Evolutionary conservation across 768 basidiomycete species (phyloP).

Genomic region (Leccinellum albellum): DNA sequence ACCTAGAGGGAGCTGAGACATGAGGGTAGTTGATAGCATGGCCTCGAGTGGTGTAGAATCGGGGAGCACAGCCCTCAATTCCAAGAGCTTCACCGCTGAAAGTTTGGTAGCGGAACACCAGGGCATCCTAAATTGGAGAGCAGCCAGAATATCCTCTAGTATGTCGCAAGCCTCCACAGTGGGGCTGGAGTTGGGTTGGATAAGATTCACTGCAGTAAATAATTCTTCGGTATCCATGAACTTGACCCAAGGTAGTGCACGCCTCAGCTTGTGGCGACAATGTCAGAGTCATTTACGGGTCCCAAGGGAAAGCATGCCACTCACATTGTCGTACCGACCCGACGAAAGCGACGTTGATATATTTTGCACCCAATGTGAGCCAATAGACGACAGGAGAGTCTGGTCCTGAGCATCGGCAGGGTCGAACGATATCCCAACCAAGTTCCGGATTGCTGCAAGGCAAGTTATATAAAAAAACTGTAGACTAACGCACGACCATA

Average conservation of each 20-base stretch:
- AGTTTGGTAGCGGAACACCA: slow-evolving; percentile 7
- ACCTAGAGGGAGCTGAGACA: slow-evolving; percentile 31
- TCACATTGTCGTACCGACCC: slow-evolving; percentile 8
- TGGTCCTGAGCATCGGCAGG: slow-evolving; percentile 35
- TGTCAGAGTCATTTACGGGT: background rate
- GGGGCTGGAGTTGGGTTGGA: slow-evolving; percentile 17
- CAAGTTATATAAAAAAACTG: slow-evolving; percentile 2
- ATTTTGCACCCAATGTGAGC: slow-evolving; percentile 39
- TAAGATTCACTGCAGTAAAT: slow-evolving; percentile 41
- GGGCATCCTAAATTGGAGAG: slow-evolving; percentile 21
- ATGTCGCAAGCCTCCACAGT: slow-evolving; percentile 15
- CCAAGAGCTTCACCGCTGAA: slow-evolving; percentile 38
- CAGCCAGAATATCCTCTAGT: slow-evolving; percentile 36
- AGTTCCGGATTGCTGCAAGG: slow-evolving; percentile 36
- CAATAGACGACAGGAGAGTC: slow-evolving; percentile 37
- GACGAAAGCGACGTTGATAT: slow-evolving; percentile 14
- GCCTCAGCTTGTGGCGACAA: slow-evolving; percentile 9
- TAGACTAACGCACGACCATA: too few species aligned
- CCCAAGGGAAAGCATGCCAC: background rate
- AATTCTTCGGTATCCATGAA: slow-evolving; percentile 45
- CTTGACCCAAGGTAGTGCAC: slow-evolving; percentile 45
- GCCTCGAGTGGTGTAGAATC: slow-evolving; percentile 41
- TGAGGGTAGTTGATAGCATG: slow-evolving; percentile 42
- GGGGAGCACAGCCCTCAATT: slow-evolving; percentile 34
- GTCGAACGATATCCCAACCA: slow-evolving; percentile 41